phyloP scores from a whole-genome alignment of 2,329 filamentous ascomycete species.

The Xylaria arbuscula region DNA sequence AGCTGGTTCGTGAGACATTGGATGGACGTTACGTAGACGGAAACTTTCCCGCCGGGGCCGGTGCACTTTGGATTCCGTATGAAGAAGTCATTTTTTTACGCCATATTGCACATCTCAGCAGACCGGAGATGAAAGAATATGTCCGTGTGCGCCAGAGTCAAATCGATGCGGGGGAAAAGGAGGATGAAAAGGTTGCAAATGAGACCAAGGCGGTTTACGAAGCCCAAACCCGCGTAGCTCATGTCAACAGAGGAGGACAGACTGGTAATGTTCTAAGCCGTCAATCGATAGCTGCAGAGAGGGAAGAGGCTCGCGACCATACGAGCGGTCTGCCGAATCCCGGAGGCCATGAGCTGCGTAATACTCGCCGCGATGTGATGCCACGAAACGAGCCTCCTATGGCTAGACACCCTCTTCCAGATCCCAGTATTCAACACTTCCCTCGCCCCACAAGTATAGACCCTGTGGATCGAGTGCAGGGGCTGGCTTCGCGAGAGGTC shows the following conservation, averaged over 20 bases:
- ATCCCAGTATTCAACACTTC: slow-evolving; percentile 52
- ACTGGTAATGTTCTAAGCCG: slow-evolving; percentile 29
- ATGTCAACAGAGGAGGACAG: slow-evolving; percentile 44
- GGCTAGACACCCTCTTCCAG: slow-evolving; percentile 51
- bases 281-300: slow-evolving; percentile 31
- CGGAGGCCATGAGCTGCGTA: slow-evolving; percentile 54
- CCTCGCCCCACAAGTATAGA: slow-evolving; percentile 50
- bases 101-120: slow-evolving; percentile 62
- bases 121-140: slow-evolving; percentile 72
- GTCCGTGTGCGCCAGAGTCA: slow-evolving; percentile 70
- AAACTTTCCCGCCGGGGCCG: slow-evolving; percentile 70
- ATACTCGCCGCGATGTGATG: slow-evolving; percentile 55
- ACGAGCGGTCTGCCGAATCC: slow-evolving; percentile 28
- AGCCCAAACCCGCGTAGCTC: slow-evolving; percentile 59
- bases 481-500: slow-evolving; percentile 63
- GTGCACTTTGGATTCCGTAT: slow-evolving; percentile 71
- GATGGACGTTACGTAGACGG: slow-evolving; percentile 68
- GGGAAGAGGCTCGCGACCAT: slow-evolving; percentile 40
- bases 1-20: slow-evolving; percentile 68
- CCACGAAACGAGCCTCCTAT: slow-evolving; percentile 46
- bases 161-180: slow-evolving; percentile 63
- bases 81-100: slow-evolving; percentile 70
- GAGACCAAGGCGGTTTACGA: slow-evolving; percentile 64
- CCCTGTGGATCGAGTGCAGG: slow-evolving; percentile 60
- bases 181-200: slow-evolving; percentile 61